Evolutionary conservation across 192 early-diverging fungal species (phyloP).

Genomic region (Linnemannia hyalina): DNA sequence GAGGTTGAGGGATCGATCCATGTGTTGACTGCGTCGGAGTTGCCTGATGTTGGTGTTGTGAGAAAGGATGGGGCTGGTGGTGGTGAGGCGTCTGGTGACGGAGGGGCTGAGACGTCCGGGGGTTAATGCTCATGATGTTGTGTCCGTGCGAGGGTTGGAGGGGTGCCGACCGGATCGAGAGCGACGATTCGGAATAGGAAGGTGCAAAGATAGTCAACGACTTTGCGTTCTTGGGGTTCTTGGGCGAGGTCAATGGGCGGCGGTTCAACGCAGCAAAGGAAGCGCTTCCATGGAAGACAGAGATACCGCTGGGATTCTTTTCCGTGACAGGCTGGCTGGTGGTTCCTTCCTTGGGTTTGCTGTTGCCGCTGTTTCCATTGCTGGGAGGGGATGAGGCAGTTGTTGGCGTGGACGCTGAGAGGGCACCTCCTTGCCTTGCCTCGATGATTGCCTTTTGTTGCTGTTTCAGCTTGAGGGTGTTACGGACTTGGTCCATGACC

Average conservation of each 20-base stretch:
- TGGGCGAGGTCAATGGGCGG: slow-evolving; percentile 55
- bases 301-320: slow-evolving; percentile 44
- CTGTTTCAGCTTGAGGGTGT: slow-evolving; percentile 67
- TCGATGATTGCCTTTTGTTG: slow-evolving; percentile 78
- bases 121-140: slow-evolving; percentile 51
- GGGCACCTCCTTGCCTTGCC: slow-evolving; percentile 57
- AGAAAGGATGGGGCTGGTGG: slow-evolving; percentile 39
- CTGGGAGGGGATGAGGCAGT: not conserved
- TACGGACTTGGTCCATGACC: slow-evolving; percentile 69
- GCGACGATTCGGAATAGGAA: slow-evolving; percentile 60
- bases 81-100: slow-evolving; percentile 34
- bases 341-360: not conserved
- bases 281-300: slow-evolving; percentile 49
- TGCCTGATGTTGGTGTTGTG: slow-evolving; percentile 21
- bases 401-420: not conserved
- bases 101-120: slow-evolving; percentile 41
- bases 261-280: slow-evolving; percentile 38
- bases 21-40: slow-evolving; percentile 1
- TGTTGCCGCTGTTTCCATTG: slow-evolving; percentile 25
- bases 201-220: slow-evolving; percentile 66
- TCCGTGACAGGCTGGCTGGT: slow-evolving; percentile 40
- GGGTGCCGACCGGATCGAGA: slow-evolving; percentile 63
- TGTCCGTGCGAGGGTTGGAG: slow-evolving; percentile 58
- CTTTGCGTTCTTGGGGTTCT: slow-evolving; percentile 62
- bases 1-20: slow-evolving; percentile 38